phyloP scores from a whole-genome alignment of 2,329 filamentous ascomycete genomes.

The Exophiala sp. region DNA sequence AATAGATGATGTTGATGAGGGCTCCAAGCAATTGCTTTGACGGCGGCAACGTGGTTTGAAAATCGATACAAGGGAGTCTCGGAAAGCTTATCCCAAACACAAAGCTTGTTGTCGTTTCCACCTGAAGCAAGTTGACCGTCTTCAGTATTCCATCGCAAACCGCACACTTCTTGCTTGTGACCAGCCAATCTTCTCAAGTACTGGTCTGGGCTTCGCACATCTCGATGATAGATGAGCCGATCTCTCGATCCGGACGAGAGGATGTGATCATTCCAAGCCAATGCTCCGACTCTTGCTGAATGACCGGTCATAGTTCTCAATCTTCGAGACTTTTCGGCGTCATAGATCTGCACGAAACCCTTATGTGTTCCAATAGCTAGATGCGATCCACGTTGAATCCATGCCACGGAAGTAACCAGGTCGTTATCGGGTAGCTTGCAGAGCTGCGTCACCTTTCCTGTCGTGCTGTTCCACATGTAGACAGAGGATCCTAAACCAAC shows the following conservation, averaged over 20 bases:
- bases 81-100: conserved; percentile 97
- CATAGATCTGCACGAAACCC: conserved; percentile 95
- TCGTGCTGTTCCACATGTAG: conserved; percentile 97
- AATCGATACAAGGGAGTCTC: conserved; percentile 92
- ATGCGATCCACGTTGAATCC: conserved; percentile 97
- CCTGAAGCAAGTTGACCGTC: conserved; percentile 92
- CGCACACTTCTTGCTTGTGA: conserved; percentile 97
- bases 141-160: conserved; percentile 93
- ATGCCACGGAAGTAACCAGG: conserved; percentile 92
- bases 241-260: conserved; percentile 93
- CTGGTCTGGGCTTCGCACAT: conserved; percentile 88
- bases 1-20: conserved; percentile 91
- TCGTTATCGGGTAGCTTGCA: conserved; percentile 84
- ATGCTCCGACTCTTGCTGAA: conserved; percentile 82
- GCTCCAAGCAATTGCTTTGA: conserved; percentile 97
- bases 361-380: conserved; percentile 93
- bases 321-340: conserved; percentile 79
- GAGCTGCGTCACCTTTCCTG: conserved; percentile 86
- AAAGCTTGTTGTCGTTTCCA: conserved; percentile 97
- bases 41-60: conserved; percentile 88
- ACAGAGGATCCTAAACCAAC: conserved; percentile 90
- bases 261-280: conserved; percentile 98
- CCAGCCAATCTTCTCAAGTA: conserved; percentile 83
- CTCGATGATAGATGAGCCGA: conserved; percentile 88
- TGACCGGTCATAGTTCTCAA: conserved; percentile 96